Conservation (phyloP, 1,284 basidiomycete genomes). For the Takashimella tepidaria region DNA sequence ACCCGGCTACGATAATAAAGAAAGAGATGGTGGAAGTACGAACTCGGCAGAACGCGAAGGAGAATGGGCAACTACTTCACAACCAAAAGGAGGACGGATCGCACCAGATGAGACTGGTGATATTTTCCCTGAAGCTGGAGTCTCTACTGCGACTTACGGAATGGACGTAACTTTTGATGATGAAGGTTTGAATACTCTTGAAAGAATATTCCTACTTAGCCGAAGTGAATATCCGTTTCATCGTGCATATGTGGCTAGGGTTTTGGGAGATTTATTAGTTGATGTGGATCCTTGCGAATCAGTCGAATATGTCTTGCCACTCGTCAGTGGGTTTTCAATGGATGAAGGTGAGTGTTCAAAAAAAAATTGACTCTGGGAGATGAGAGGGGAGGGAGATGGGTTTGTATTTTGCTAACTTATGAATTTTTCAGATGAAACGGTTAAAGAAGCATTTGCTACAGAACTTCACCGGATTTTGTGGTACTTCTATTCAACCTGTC, state of each 20-base stretch:
- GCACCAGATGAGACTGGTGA: slow-evolving; percentile 20
- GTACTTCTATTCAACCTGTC: slow-evolving; percentile 75
- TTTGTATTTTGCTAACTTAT: too few relatives aligned
- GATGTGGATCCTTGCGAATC: slow-evolving; percentile 81
- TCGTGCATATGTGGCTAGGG: slow-evolving; percentile 74
- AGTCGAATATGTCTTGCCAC: slow-evolving; percentile 87
- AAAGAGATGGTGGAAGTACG: too few relatives aligned
- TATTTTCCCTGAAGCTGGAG: slow-evolving; percentile 24
- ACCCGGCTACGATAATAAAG: too few relatives aligned
- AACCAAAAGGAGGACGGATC: background rate
- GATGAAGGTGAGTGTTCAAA: slow-evolving; percentile 68
- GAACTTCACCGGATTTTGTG: slow-evolving; percentile 80
- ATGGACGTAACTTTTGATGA: slow-evolving; percentile 49
- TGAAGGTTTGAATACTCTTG: slow-evolving; percentile 73
- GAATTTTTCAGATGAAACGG: slow-evolving; percentile 69
- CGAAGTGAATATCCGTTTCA: slow-evolving; percentile 80
- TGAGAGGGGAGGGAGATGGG: too few relatives aligned
- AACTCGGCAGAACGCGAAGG: too few relatives aligned
- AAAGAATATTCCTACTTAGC: slow-evolving; percentile 91
- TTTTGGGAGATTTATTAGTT: slow-evolving; percentile 66
- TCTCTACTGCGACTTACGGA: slow-evolving; percentile 12
- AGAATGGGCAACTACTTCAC: background rate
- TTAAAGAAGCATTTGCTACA: slow-evolving; percentile 83
- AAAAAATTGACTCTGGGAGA: too few relatives aligned
- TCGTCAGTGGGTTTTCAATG: slow-evolving; percentile 78